Evolutionary conservation across 768 basidiomycete species (phyloP).

Genomic region (Austroboletus eburneus): DNA sequence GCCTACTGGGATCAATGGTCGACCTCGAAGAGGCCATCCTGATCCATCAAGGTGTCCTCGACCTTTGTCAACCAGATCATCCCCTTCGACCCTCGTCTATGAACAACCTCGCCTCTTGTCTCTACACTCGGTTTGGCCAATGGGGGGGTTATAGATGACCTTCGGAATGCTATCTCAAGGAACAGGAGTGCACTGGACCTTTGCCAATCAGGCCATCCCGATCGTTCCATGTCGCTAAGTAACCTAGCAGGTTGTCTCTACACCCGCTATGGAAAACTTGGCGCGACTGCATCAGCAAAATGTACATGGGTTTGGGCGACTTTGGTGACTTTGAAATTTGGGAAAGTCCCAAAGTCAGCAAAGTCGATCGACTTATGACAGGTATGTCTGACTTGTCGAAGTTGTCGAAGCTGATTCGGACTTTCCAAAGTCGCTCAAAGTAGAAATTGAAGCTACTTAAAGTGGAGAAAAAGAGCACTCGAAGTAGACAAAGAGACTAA

Average conservation of each 20-base stretch:
- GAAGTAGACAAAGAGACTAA: too few species aligned
- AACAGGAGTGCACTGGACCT: not conserved
- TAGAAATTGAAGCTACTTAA: too few species aligned
- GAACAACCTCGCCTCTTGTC: constrained; percentile 3
- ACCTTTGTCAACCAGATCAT: not conserved
- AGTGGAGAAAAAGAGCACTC: too few species aligned
- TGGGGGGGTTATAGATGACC: not conserved
- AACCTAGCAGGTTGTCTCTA: not conserved
- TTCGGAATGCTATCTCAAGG: not conserved
- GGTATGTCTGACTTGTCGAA: too few species aligned
- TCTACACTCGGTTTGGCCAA: not conserved
- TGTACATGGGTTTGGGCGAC: too few species aligned
- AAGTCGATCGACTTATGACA: too few species aligned
- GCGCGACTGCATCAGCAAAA: too few species aligned
- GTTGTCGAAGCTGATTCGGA: too few species aligned
- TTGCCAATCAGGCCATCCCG: not conserved
- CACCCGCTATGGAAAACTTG: not conserved
- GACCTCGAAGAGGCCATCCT: not conserved
- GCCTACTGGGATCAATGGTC: not conserved
- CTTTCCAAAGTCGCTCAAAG: too few species aligned
- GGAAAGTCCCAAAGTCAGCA: too few species aligned
- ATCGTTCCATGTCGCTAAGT: not conserved
- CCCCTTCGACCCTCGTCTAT: not conserved
- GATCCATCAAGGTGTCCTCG: not conserved
- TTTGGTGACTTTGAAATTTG: too few species aligned